Conservation (phyloP, 2,329 filamentous ascomycete genomes). For the Pezicula rhizophila region DNA sequence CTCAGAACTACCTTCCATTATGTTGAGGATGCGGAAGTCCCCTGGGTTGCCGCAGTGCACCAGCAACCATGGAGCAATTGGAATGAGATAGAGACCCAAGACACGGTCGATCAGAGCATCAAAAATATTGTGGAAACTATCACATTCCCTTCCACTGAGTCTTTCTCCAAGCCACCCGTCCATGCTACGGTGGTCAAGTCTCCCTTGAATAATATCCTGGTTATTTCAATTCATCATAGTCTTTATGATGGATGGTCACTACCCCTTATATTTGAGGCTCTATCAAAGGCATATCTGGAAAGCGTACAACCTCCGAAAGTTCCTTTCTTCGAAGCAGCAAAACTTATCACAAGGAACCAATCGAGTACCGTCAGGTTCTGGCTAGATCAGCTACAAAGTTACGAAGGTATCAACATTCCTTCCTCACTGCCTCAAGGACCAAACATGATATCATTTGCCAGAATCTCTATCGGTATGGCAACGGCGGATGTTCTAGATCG, state of each 20-base stretch:
- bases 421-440: not conserved
- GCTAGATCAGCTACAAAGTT: not conserved
- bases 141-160: not conserved
- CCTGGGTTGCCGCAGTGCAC: conserved; percentile 1
- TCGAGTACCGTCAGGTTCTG: not conserved
- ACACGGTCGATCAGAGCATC: not conserved
- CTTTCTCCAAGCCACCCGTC: not conserved
- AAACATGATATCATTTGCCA: not conserved
- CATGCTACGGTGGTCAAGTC: not conserved
- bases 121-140: not conserved
- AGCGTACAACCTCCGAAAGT: not conserved
- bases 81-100: not conserved
- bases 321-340: not conserved
- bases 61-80: not conserved
- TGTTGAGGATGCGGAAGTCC: conserved; percentile 3
- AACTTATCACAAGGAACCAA: not conserved
- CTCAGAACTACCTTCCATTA: conserved; percentile 26
- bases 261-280: conserved; percentile 1
- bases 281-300: not conserved
- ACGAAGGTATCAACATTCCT: not conserved
- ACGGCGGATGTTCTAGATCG: not conserved
- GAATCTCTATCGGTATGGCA: not conserved
- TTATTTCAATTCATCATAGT: conserved; percentile 4
- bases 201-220: not conserved
- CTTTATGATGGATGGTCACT: conserved; percentile 6